Evolutionary conservation across 2,329 filamentous ascomycete genomes (phyloP), one percentile per base, ranked within the genome.

Genomic region (Cladophialophora chaetospira): DNA sequence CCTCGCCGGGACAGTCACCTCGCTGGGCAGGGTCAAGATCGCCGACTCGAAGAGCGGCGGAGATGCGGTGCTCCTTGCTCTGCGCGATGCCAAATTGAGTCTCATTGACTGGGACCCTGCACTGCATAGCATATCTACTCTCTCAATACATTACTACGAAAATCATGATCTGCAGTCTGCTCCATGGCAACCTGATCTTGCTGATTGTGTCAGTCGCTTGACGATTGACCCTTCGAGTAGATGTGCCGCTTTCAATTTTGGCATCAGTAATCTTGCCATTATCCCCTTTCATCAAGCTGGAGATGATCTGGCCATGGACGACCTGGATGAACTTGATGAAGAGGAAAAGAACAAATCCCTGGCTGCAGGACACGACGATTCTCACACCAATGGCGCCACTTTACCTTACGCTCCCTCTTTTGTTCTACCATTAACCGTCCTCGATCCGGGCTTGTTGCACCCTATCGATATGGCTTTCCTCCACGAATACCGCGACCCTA

Each of bases 91-190:
- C 38, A 96, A 96, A 75, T 82, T 97, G 69, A 95, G 89, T 72
- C 79, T 99, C 72, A 81, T 96, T 54, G 90, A 97, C 76, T 99
- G 94, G 94, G 90, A 97, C 70, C 86, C 90, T 6, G 85, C 88
- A 70, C 85, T 84, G 64, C 82, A 89, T 72, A 83, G 84, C 49
- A 86, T 97, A 66, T 86, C 88, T 66, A 97, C 93, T 51, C 84
- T 94, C 62, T 97, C 93, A 49, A 93, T 99, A 67, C 94, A 99
- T 77, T 97, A 92, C 79, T 99, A 97, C 75, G 94, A 99, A 73
- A 89, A 94, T 71, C 92, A 97, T 69, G 92, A 96, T 70, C 79
- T 93, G 60, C 85, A 88, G 64, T 86, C 88, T 51, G 88, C 85
- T 61, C 92, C 93, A 0, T 97, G 91, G 88, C 86, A 88, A 48